These are phyloP conservation scores for Hypholoma sublateritium DNA, from an alignment of 768 basidiomycete genomes.

Conservation along the genomic window DNA sequence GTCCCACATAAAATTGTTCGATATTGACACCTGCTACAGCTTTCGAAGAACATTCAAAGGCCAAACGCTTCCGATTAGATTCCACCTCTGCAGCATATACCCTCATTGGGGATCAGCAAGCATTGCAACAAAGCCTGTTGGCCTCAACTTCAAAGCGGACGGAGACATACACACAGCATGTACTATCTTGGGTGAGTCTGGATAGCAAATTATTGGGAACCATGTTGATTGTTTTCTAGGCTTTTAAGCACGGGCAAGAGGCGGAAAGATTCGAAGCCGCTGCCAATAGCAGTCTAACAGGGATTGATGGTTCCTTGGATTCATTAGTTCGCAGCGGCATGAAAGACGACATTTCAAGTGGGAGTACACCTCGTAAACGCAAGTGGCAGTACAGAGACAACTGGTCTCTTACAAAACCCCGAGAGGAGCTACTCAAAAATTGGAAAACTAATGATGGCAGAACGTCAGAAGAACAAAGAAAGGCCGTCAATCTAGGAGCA, in stretches of 20 bases:
- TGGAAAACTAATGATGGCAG: conserved; percentile 32
- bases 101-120: conserved; percentile 53
- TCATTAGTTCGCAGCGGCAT: conserved; percentile 57
- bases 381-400: conserved; percentile 66
- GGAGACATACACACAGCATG: conserved; percentile 36
- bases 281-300: conserved; percentile 42
- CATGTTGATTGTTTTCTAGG: neutral
- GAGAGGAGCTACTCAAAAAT: conserved; percentile 57
- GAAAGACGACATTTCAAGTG: conserved; percentile 65
- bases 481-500: neutral
- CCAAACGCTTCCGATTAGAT: conserved; percentile 71
- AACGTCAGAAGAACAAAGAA: neutral
- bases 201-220: too few relatives aligned
- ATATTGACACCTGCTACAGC: conserved; percentile 33
- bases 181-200: conserved; percentile 49
- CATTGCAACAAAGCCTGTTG: conserved; percentile 48
- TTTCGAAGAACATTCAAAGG: conserved; percentile 57
- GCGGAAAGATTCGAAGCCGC: conserved; percentile 36
- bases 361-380: conserved; percentile 76
- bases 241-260: conserved; percentile 30
- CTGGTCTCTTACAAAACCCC: conserved; percentile 69
- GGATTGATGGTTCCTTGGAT: conserved; percentile 49
- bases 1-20: neutral
- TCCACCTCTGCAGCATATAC: conserved; percentile 47
- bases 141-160: conserved; percentile 49